Evolutionary conservation across 306 rosid species (phyloP).

Genomic region (Fragaria vesca): DNA sequence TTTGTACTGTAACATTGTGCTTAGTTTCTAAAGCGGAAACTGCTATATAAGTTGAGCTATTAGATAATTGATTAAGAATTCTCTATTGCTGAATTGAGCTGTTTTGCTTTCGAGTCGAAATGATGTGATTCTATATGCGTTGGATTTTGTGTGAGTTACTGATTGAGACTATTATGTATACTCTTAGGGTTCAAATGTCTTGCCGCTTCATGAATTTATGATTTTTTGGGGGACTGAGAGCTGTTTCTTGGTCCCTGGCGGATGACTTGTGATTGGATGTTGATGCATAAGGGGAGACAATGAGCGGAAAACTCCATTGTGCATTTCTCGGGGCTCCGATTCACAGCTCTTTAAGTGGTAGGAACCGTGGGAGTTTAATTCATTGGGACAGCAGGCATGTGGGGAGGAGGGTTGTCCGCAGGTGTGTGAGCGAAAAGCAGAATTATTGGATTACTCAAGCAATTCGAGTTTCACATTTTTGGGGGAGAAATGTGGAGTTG

Average conservation of each 20-base stretch:
- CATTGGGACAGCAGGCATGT: conserved; percentile 30
- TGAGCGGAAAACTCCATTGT: conserved; percentile 52
- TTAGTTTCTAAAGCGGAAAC: too few relatives aligned
- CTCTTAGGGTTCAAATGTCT: conserved; percentile 26
- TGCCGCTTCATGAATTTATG: conserved; percentile 20
- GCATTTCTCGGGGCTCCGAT: conserved; percentile 56
- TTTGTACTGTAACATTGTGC: not conserved
- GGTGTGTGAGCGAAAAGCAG: conserved; percentile 44
- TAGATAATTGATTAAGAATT: not conserved
- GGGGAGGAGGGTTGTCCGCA: conserved; percentile 35
- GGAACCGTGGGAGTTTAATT: conserved; percentile 34
- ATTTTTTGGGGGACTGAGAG: conserved; percentile 50
- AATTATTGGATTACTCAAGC: conserved; percentile 47
- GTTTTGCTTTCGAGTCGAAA: not conserved
- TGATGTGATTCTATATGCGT: not conserved
- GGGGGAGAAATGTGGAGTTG: conserved; percentile 61
- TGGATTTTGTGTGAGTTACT: conserved; percentile 1
- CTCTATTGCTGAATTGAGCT: not conserved
- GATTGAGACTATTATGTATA: conserved; percentile 4
- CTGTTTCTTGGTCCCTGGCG: conserved; percentile 53
- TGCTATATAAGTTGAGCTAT: not conserved
- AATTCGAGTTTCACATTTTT: conserved; percentile 54
- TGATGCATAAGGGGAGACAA: conserved; percentile 39
- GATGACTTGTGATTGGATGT: conserved; percentile 33
- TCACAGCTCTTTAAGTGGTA: conserved; percentile 38